Evolutionary conservation across 495 filamentous ascomycete genomes (phyloP), one percentile per base, ranked within the genome.

Genomic region (Daldinia caldariorum): DNA sequence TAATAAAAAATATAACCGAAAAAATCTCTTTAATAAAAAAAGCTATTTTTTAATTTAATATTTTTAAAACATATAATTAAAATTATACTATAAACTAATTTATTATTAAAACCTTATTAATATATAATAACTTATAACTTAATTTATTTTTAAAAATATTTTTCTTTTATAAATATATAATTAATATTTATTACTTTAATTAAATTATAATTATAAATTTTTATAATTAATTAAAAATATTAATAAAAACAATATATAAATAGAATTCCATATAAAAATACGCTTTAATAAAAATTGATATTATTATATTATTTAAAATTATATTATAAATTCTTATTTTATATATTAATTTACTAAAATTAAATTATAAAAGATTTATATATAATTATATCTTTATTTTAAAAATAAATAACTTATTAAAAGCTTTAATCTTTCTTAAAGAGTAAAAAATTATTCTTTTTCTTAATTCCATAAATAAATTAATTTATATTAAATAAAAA

Each of bases 101-200:
- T 34, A 34, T 34, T 34, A 34, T 56, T 56, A 56, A 37, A 37
- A 37, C 20, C 5, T 56, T 56, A 56, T 37, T 37, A 37, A 56
- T 20, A 37, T 56, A 56, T 37, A 56, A 20, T 18, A 5, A 22
- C 22, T 50, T 50, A 9, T 56, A 56, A 37, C 5, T 37, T 9
- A 56, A n/a, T 37, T 38, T 56, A 37, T 7, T 56, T 37, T 56
- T 37, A 37, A 56, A 56, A 4, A 31, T 34, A 37, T 56, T 26
- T 26, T 56, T 38, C 37, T 38, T 31, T 56, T n/a, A n/a, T n/a
- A n/a, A 56, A 56, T 56, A 37, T 56, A 56, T 37, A 37, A 16
- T 37, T 37, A 37, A 53, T 31, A 56, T 20, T 38, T 38, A 56
- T 37, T 37, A 8, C 32, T 31, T 31, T 31, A 31, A 53, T 31